A percentile compares a stretch with the other conserved stretches of the same genome.
Evolutionary conservation across 208 protist species (phyloP).

Genomic region (Trypanosoma mega): DNA sequence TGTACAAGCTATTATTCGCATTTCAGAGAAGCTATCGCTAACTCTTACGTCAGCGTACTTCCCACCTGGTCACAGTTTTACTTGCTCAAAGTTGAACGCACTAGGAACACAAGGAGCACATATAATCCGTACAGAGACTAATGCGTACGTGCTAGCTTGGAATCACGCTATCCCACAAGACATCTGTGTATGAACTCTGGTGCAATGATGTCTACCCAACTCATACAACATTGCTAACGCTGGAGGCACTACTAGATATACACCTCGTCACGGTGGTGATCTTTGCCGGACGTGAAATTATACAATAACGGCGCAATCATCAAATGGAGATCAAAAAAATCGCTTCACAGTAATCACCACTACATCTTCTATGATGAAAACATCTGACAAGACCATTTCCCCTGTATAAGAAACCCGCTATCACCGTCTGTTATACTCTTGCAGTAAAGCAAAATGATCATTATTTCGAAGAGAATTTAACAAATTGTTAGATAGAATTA

Average conservation of each 20-base stretch:
- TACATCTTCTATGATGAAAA: background rate
- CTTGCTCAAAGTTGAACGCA: background rate
- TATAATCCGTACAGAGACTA: conserved; percentile 1
- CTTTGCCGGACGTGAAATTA: conserved; percentile 4
- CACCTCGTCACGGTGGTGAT: background rate
- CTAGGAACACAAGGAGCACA: background rate
- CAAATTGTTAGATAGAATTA: too few relatives aligned
- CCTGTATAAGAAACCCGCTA: too few relatives aligned
- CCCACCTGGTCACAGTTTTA: background rate
- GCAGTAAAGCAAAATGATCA: too few relatives aligned
- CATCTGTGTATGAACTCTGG: background rate
- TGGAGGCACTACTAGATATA: background rate
- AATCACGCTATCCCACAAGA: background rate
- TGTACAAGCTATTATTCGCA: too few relatives aligned
- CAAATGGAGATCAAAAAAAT: background rate
- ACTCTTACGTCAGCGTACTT: conserved; percentile 11
- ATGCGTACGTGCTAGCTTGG: conserved; percentile 2
- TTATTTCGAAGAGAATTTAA: too few relatives aligned
- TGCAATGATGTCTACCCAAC: conserved; percentile 1
- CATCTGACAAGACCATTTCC: background rate
- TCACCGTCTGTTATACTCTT: too few relatives aligned
- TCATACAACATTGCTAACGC: background rate
- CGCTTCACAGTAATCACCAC: background rate
- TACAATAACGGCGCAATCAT: background rate
- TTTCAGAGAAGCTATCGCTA: too few relatives aligned